phyloP scores from a whole-genome alignment of 1,284 basidiomycete genomes.

The Microbotryomycetes sp. region DNA sequence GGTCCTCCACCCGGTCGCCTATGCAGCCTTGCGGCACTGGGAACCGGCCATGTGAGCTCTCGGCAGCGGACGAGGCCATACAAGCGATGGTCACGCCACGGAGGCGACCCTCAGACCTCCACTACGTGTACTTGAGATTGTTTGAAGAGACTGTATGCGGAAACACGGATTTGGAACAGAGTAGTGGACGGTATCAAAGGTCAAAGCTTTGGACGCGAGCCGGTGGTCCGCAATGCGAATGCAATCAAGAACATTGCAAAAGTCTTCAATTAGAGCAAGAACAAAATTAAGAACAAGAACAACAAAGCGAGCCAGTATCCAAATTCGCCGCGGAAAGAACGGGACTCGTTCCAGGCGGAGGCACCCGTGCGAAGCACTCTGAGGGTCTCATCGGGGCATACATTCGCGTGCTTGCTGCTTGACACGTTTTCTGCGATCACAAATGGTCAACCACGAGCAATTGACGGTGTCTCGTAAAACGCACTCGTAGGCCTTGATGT shows the following conservation, averaged over 20 bases:
- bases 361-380: too few species aligned
- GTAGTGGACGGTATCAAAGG: background rate
- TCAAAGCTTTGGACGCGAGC: background rate
- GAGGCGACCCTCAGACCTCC: background rate
- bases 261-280: too few species aligned
- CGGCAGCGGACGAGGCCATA: background rate
- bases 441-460: too few species aligned
- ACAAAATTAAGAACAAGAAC: too few species aligned
- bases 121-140: background rate
- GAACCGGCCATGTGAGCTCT: background rate
- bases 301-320: too few species aligned
- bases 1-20: conserved; percentile 26
- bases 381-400: background rate
- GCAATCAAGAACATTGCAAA: too few species aligned
- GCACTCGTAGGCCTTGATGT: conserved; percentile 24
- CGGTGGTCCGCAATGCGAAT: too few species aligned
- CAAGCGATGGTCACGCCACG: background rate
- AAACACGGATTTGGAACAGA: too few species aligned
- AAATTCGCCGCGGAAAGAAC: too few species aligned
- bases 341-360: too few species aligned
- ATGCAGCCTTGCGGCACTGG: conserved; percentile 31
- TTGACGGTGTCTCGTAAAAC: too few species aligned
- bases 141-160: too few species aligned
- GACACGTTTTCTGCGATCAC: background rate
- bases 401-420: background rate